Evolutionary conservation across 345 rosid species (phyloP), one percentile per base, ranked within the genome.

Genomic region (Salix arbutifolia): DNA sequence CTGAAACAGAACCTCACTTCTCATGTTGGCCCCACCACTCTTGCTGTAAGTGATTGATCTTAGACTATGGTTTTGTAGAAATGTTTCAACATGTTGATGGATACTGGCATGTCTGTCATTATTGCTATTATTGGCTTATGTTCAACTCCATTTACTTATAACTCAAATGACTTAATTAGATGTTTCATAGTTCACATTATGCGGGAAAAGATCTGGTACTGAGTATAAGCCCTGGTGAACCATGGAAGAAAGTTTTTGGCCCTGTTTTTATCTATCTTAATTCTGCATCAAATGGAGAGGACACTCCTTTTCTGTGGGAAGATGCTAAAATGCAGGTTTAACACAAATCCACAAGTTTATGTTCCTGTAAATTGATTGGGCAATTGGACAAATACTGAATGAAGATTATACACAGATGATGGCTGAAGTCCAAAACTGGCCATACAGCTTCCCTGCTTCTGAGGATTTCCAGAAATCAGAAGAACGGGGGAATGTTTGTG

Each of bases 241-340:
- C 74, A 37, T 95, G 99, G 99, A 95, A 95, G 88, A 95, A 90
- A 75, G 97, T 93, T 44, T 93, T 92, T 78, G 98, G 99, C 73
- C 99, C 98, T 69, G 91, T 96, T 56, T 93, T 93, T 53, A 83
- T 92, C 52, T 96, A 96, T 76, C 65, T 96, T 23, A 96, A 96
- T 83, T 90, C 97, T 3, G 76, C 88, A 46, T 78, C 86, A 56
- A 73, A 78, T 75, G 91, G 91, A 78, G 81, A 90, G 66, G 92
- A 96, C 69, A 90, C 92, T 14, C 81, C 76, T 74, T 90, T 86
- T 80, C 87, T 96, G 33, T 96, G 99, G 99, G 92, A 93, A 79
- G 98, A 93, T 84, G 99, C 98, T 70, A 91, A 92, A 79, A 80
- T 82, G 60, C 89, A 93, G 97, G 99, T 78, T 70, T 14, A 16